Evolutionary conservation across 1,139 yeast species (phyloP), one percentile per base, ranked within the genome.

Genomic region (Saccharomycopsis hybrid): DNA sequence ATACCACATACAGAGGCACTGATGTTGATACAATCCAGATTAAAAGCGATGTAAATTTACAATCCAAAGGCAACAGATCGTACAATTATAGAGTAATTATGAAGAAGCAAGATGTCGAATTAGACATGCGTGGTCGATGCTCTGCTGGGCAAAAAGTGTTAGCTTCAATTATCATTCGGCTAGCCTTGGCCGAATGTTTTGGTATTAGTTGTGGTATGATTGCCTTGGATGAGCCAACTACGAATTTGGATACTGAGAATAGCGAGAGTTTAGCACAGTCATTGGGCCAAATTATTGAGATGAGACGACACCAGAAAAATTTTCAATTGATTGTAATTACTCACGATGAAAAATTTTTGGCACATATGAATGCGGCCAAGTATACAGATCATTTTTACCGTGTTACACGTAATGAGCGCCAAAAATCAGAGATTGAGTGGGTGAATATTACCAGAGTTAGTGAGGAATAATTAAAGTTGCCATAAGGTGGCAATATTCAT

Each of bases 101-200:
- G 98, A 80, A 82, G 55, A 94, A 94, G 62, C 88, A 86, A 59
- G 94, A 86, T 50, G 85, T 82, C 1, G 98, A 92, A 64, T 70
- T 94, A 44, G 99, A 94, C 62, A 94, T 94, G 99, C 76, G 98
- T 57, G 99, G 98, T 0, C 71, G 98, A 52, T 94, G 99, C 65
- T 88, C 97, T 2, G 98, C 98, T 0, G 99, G 99, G 1, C 99
- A 94, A 65, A 88, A 89, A 62, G 97, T 94, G 1, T 70, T 94
- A 50, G 96, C 98, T 0, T 84, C 95, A 51, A 89, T 94, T 49
- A 81, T 94, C 38, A 90, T 94, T 49, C 74, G 99, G 50, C 70
- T 94, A 53, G 97, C 97, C 0, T 70, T 94, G 46, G 95, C 97
- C 0, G 98, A 94, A 65, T 88, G 97, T 62, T 92, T 94, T 70